phyloP scores from a whole-genome alignment of 108 stramenopile genomes.

The Pseudonitzschia multiseries region DNA sequence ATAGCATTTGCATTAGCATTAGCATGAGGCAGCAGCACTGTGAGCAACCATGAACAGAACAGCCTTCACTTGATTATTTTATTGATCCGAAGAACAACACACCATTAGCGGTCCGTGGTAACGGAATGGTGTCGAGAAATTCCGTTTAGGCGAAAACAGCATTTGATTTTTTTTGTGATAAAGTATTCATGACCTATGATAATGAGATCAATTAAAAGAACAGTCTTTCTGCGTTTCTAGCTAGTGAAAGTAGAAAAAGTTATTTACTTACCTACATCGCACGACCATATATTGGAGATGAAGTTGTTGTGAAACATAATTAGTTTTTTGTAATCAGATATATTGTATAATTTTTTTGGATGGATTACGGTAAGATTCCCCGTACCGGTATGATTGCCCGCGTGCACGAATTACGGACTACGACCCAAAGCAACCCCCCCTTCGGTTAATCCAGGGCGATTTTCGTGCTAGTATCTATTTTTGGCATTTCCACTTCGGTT shows the following conservation, averaged over 20 bases:
- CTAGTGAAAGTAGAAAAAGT: too few relatives aligned
- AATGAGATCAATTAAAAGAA: not conserved
- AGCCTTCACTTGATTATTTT: not conserved
- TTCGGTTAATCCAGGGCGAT: conserved; percentile 1
- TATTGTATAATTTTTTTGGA: too few relatives aligned
- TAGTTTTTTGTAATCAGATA: too few relatives aligned
- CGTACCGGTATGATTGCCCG: too few relatives aligned
- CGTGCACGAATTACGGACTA: not conserved
- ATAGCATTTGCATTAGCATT: too few relatives aligned
- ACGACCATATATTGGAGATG: too few relatives aligned
- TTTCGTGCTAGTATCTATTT: conserved; percentile 17
- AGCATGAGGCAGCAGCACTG: too few relatives aligned
- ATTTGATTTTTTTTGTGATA: not conserved
- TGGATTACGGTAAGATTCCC: too few relatives aligned
- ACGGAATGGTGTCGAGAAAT: too few relatives aligned
- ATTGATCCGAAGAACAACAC: not conserved
- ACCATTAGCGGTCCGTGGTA: not conserved
- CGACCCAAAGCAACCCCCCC: not conserved
- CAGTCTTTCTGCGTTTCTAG: not conserved
- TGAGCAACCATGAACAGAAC: not conserved
- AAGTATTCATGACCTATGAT: not conserved
- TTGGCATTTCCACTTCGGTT: conserved; percentile 34
- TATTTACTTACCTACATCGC: too few relatives aligned
- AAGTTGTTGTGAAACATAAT: too few relatives aligned
- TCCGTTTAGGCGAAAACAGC: too few relatives aligned